Percentiles rank a stretch among this genome's conserved stretches.
Conservation (phyloP, 2,329 filamentous ascomycete species). For the Trichophyton equinum region DNA sequence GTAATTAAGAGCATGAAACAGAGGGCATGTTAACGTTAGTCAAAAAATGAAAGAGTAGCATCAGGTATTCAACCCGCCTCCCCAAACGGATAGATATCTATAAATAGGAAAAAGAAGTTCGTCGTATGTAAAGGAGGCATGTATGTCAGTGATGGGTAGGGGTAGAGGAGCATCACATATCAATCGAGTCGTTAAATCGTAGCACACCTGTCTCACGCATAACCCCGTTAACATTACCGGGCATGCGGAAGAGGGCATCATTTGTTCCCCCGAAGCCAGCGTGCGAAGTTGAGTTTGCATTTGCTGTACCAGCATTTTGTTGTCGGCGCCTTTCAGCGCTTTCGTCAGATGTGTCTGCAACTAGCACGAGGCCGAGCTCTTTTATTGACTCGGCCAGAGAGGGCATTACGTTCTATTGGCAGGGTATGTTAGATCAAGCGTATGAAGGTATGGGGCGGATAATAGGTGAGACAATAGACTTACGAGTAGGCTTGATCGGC, state of each 20-base stretch:
- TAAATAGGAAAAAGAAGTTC: background rate
- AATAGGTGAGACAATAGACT: conserved; percentile 24
- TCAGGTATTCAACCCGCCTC: background rate
- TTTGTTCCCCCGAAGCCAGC: conserved; percentile 21
- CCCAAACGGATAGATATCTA: background rate
- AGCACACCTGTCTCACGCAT: conserved; percentile 76
- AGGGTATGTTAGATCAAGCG: conserved; percentile 8
- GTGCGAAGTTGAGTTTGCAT: background rate
- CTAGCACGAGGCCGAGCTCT: conserved; percentile 79
- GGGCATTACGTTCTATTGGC: conserved; percentile 72
- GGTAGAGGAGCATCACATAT: conserved; percentile 37
- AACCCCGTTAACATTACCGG: conserved; percentile 76
- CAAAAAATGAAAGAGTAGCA: background rate
- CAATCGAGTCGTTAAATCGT: conserved; percentile 85
- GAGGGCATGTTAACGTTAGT: background rate
- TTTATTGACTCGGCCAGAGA: conserved; percentile 89
- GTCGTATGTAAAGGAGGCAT: too few relatives aligned
- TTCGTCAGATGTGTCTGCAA: conserved; percentile 69
- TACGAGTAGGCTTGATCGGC: conserved; percentile 74
- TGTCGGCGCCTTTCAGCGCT: conserved; percentile 18
- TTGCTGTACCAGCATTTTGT: conserved; percentile 14
- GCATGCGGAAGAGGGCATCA: conserved; percentile 42
- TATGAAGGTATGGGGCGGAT: conserved; percentile 1
- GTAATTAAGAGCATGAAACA: background rate
- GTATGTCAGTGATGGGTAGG: background rate